phyloP scores from a whole-genome alignment of 305 asterid genomes.

The Fraxinus ornus region DNA sequence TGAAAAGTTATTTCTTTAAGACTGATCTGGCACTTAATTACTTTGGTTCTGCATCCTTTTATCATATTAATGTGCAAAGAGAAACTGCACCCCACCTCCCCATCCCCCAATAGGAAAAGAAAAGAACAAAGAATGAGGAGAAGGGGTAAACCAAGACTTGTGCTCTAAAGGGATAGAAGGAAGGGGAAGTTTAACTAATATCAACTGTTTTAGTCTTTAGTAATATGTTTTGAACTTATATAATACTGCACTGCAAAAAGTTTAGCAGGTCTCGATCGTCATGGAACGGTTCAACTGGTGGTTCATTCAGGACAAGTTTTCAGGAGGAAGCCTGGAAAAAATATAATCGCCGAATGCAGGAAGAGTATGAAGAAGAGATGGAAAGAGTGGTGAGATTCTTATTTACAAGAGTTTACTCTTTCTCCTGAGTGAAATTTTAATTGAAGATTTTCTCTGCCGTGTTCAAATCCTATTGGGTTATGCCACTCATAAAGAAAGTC shows the following conservation, averaged over 20 bases:
- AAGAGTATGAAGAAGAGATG: constrained; percentile 96
- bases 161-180: background rate
- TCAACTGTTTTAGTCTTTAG: background rate
- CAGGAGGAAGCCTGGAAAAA: constrained; percentile 87
- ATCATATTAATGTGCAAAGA: background rate
- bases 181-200: background rate
- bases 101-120: background rate
- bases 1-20: background rate
- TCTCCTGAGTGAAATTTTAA: constrained; percentile 3
- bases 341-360: constrained; percentile 84
- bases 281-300: constrained; percentile 39
- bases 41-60: constrained; percentile 4
- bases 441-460: background rate
- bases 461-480: background rate
- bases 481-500: background rate
- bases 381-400: constrained; percentile 83
- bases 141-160: background rate
- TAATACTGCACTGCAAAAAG: constrained; percentile 50
- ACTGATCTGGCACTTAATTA: background rate
- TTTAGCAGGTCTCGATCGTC: constrained; percentile 70
- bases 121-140: background rate
- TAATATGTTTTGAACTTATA: constrained; percentile 36
- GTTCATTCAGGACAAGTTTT: constrained; percentile 59
- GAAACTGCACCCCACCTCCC: background rate
- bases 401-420: constrained; percentile 12